Percentiles rank a stretch among this genome's conserved stretches.
These are phyloP conservation scores for Leucocoprinus birnbaumii DNA, from an alignment of 768 basidiomycete species.

Conservation along the genomic window DNA sequence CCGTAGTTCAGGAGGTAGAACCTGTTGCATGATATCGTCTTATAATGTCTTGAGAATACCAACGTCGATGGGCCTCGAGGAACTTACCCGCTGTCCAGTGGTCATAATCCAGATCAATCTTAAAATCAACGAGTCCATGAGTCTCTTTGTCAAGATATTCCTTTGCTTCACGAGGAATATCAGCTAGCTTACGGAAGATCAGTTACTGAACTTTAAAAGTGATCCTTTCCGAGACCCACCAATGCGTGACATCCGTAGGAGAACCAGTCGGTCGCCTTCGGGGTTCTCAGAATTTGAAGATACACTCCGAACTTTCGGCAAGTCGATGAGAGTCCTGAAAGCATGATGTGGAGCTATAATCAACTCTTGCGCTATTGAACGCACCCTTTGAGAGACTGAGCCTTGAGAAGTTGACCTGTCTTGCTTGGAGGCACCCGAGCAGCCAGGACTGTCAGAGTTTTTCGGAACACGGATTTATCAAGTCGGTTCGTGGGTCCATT, in stretches of 20 bases:
- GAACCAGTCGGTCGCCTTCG: conserved; percentile 55
- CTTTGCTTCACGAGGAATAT: conserved; percentile 54
- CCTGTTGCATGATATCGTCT: conserved; percentile 84
- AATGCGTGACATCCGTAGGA: conserved; percentile 61
- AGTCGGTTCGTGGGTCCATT: conserved; percentile 48
- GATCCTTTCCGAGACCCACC: conserved; percentile 35
- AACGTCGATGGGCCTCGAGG: not conserved
- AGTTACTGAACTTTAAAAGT: conserved; percentile 16
- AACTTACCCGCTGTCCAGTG: conserved; percentile 82
- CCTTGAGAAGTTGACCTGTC: conserved; percentile 54
- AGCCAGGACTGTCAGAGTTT: conserved; percentile 65
- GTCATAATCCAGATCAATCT: conserved; percentile 71
- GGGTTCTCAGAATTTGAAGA: conserved; percentile 45
- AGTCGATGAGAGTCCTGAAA: conserved; percentile 56
- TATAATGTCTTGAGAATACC: not conserved
- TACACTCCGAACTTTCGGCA: conserved; percentile 67
- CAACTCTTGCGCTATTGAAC: conserved; percentile 15
- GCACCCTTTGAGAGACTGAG: conserved; percentile 58
- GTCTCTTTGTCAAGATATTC: conserved; percentile 55
- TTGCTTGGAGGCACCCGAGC: conserved; percentile 57
- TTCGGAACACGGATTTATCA: conserved; percentile 65
- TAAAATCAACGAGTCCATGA: conserved; percentile 54
- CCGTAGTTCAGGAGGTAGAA: conserved; percentile 76
- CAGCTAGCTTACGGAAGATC: conserved; percentile 54
- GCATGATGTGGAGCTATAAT: not conserved